These are phyloP conservation scores for Thraustochytrium sp. DNA, from an alignment of 352 stramenopile genomes.

Conservation along the genomic window DNA sequence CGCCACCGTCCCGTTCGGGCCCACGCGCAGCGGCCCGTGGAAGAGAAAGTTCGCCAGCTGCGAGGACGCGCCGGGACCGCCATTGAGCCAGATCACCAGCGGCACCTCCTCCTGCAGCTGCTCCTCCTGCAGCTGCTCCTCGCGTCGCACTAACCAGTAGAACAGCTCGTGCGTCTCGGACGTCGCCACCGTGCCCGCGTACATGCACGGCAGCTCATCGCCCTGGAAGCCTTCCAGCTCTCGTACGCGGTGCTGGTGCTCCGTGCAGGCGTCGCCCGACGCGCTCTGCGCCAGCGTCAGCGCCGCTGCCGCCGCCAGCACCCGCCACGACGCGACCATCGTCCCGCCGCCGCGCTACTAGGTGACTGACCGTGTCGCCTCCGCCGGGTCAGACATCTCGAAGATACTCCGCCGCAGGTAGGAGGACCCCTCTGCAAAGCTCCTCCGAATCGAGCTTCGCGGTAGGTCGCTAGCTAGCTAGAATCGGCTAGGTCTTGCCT, in stretches of 20 bases:
- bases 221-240: background rate
- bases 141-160: slow-evolving; percentile 38
- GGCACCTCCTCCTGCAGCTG: slow-evolving; percentile 7
- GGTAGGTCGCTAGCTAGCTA: too few species aligned
- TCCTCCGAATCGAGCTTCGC: too few species aligned
- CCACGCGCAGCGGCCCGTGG: slow-evolving; percentile 47
- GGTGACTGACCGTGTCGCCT: too few species aligned
- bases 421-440: too few species aligned
- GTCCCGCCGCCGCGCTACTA: too few species aligned
- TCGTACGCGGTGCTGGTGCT: background rate
- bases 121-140: background rate
- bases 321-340: too few species aligned
- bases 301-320: too few species aligned
- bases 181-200: background rate
- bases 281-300: too few species aligned
- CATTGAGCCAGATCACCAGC: slow-evolving; percentile 44
- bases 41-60: slow-evolving; percentile 48
- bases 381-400: too few species aligned
- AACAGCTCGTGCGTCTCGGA: slow-evolving; percentile 15
- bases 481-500: too few species aligned
- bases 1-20: background rate
- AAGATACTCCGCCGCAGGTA: too few species aligned
- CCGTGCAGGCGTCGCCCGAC: too few species aligned
- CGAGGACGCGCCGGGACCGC: slow-evolving; percentile 43
- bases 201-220: slow-evolving; percentile 17